phyloP scores from a whole-genome alignment of 352 stramenopile genomes.

The Pythium diclinum region DNA sequence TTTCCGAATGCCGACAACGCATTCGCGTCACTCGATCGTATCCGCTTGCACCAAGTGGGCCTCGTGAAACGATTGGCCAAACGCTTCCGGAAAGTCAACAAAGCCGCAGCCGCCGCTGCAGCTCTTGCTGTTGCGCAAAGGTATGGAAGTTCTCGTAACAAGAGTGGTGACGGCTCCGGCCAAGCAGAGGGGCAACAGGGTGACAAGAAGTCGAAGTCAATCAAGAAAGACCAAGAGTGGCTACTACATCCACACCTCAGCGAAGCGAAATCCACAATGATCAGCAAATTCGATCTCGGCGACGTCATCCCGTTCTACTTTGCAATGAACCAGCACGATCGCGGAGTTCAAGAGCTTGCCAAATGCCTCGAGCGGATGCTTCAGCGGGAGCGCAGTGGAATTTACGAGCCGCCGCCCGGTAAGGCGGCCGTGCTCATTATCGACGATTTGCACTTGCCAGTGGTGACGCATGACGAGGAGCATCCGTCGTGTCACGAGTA shows the following conservation, averaged over 20 bases:
- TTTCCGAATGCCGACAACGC: conserved; percentile 7
- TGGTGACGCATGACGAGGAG: conserved; percentile 19
- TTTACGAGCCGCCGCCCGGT: conserved; percentile 37
- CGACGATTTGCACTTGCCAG: conserved; percentile 38
- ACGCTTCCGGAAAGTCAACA: conserved; percentile 28
- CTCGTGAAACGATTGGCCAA: conserved; percentile 26
- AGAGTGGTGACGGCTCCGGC: background rate
- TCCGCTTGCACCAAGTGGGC: conserved; percentile 31
- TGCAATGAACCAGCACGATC: conserved; percentile 24
- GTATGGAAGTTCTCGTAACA: conserved; percentile 8
- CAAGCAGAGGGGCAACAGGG: background rate
- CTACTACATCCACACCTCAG: conserved; percentile 12
- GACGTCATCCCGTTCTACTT: conserved; percentile 34
- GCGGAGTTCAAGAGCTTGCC: conserved; percentile 18
- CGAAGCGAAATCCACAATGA: conserved; percentile 15
- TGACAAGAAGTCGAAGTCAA: conserved; percentile 5
- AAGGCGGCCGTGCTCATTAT: conserved; percentile 35
- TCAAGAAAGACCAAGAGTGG: conserved; percentile 15
- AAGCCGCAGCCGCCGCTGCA: conserved; percentile 20
- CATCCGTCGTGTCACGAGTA: conserved; percentile 27
- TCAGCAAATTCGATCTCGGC: conserved; percentile 26
- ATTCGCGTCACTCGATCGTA: conserved; percentile 27
- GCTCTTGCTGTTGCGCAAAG: conserved; percentile 20
- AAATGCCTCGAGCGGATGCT: conserved; percentile 33
- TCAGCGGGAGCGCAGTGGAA: conserved; percentile 31